These are phyloP conservation scores for Graphilbum ipis-grandicollis DNA, from an alignment of 2,329 filamentous ascomycete genomes.

Conservation along the genomic window DNA sequence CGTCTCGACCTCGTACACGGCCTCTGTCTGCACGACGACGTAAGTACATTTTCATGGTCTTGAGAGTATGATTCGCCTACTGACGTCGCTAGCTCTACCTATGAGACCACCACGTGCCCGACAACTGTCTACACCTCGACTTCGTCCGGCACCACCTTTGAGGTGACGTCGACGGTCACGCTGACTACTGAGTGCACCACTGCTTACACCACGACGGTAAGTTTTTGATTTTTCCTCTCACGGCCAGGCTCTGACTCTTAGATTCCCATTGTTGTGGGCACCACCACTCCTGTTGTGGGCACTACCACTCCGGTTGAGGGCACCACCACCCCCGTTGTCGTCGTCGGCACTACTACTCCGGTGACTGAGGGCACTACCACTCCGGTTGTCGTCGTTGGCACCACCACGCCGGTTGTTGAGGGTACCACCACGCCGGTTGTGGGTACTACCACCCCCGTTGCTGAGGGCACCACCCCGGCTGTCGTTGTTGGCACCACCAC, in stretches of 20 bases:
- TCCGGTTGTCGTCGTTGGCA: conserved; percentile 9
- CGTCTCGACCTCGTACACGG: conserved; percentile 16
- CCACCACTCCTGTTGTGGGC: conserved; percentile 8
- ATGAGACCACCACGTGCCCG: conserved; percentile 7
- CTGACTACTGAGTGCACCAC: conserved; percentile 21
- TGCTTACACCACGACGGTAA: conserved; percentile 7
- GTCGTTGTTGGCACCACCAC: conserved; percentile 18
- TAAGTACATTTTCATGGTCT: conserved; percentile 9
- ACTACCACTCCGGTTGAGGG: conserved; percentile 17
- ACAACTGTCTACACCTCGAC: conserved; percentile 24
- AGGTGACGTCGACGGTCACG: conserved; percentile 24
- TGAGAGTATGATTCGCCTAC: not conserved
- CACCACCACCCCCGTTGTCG: not conserved
- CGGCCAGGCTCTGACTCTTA: not conserved
- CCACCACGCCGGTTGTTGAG: no score
- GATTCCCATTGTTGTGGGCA: not conserved
- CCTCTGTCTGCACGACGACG: conserved; percentile 9
- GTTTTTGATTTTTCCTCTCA: not conserved
- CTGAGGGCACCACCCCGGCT: conserved; percentile 16
- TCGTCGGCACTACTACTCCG: not conserved
- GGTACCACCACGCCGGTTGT: conserved; percentile 12
- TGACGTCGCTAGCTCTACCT: conserved; percentile 7
- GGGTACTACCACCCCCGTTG: conserved; percentile 14
- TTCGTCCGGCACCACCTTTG: conserved; percentile 21
- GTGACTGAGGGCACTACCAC: conserved; percentile 9